A percentile compares a stretch with the other conserved stretches of the same genome.
phyloP scores from a whole-genome alignment of 805 yeast species.

The Candida takata region DNA sequence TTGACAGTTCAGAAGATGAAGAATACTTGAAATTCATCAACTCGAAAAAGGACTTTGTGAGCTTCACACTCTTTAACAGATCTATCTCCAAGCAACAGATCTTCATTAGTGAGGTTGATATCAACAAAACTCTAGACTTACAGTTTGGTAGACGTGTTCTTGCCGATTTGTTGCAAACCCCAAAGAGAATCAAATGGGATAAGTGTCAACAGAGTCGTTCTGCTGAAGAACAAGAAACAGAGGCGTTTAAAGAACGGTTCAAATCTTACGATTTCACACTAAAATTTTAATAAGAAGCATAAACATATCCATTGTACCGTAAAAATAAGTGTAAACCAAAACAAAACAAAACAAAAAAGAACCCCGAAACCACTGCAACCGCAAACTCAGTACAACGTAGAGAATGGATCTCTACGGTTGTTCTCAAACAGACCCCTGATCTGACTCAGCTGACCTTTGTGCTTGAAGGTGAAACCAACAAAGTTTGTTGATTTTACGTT shows the following conservation, averaged over 20 bases:
- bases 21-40: slow-evolving; percentile 24
- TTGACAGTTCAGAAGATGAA: slow-evolving; percentile 19
- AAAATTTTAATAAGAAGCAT: slow-evolving; percentile 5
- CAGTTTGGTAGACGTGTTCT: slow-evolving; percentile 81
- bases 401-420: slow-evolving; percentile 21
- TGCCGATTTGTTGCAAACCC: slow-evolving; percentile 53
- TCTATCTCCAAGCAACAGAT: slow-evolving; percentile 26
- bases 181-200: slow-evolving; percentile 69
- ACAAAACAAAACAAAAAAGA: not conserved
- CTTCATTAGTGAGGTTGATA: slow-evolving; percentile 24
- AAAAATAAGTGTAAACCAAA: not conserved
- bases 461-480: slow-evolving; percentile 95
- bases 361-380: too few relatives aligned
- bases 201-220: slow-evolving; percentile 57
- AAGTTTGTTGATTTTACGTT: slow-evolving; percentile 59
- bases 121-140: slow-evolving; percentile 47
- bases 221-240: slow-evolving; percentile 62
- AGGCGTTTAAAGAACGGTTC: slow-evolving; percentile 50
- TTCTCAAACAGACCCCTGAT: slow-evolving; percentile 22
- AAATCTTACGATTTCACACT: slow-evolving; percentile 46
- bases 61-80: slow-evolving; percentile 28
- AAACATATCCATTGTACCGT: not conserved
- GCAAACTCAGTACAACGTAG: slow-evolving; percentile 19
- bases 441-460: slow-evolving; percentile 36
- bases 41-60: slow-evolving; percentile 24